Base-by-base conservation (phyloP, 1,284 basidiomycete genomes). In the Blastosporella zonata region DNA sequence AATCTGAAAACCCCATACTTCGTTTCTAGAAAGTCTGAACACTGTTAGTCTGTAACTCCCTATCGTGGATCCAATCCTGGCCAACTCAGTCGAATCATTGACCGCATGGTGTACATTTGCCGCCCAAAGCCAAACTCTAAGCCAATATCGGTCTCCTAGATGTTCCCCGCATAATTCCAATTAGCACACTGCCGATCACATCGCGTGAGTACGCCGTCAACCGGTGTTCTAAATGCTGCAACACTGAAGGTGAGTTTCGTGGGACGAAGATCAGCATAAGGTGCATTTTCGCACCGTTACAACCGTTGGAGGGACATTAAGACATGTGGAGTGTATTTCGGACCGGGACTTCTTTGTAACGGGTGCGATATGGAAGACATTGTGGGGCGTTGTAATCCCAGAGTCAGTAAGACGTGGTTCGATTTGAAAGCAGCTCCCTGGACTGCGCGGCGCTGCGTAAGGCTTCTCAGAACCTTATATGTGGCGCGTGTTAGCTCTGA, bases 381-480 rank as follows among this genome's bases (percentile, higher is more conserved):
- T 36, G 12, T 45, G 29, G 17, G 43, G 34, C 18, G n/a, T 28
- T 23, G 20, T 28, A 23, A 45, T 29, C 17, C n/a, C n/a, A n/a
- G n/a, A n/a, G n/a, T n/a, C 25, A 21, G 3, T 12, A n/a, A 46
- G 37, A 38, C 9, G 34, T 48, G 22, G 37, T 31, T 22, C 22
- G 25, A 18, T 25, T 39, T 27, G 46, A 33, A 46, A 15, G 21
- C 21, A 39, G 44, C 20, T 47, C 55, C 53, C 31, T 55, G 55
- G 53, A 55, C 43, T 40, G 33, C 55, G 50, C 55, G 54, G 55
- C n/a, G n/a, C n/a, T n/a, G n/a, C n/a, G n/a, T n/a, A n/a, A n/a
- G n/a, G n/a, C n/a, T n/a, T n/a, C 29, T 46, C 29, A 12, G 18
- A 29, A 41, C 36, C 33, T 27, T 43, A 41, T 29, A 33, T 47